These are phyloP conservation scores for Cetradonia linearis DNA, from an alignment of 495 filamentous ascomycete species.

Conservation along the genomic window DNA sequence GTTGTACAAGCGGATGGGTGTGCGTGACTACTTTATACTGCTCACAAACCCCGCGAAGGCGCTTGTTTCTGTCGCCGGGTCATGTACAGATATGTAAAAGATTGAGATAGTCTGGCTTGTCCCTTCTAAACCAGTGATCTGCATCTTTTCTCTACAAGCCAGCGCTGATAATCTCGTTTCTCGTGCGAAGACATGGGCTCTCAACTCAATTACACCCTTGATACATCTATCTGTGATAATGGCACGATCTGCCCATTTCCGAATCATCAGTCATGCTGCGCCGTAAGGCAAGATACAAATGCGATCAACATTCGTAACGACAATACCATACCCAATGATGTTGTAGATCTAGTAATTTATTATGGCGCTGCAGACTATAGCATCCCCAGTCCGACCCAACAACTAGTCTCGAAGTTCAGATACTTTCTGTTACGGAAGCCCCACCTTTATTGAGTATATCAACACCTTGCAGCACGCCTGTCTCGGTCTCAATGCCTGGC, in stretches of 20 bases:
- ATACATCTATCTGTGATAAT: background rate
- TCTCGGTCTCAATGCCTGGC: too few species aligned
- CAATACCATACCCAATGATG: background rate
- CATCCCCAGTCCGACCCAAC: background rate
- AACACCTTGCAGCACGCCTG: too few species aligned
- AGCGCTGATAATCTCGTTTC: too few species aligned
- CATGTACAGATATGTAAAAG: conserved; percentile 2
- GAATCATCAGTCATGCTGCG: background rate
- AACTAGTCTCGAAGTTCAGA: too few species aligned
- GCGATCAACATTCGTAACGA: background rate
- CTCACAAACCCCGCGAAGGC: background rate
- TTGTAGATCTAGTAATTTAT: background rate
- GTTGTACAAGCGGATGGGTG: background rate
- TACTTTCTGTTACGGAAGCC: too few species aligned
- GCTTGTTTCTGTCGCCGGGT: background rate
- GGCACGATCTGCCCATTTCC: background rate
- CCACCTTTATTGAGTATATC: too few species aligned
- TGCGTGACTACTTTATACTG: conserved; percentile 1
- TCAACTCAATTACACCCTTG: background rate
- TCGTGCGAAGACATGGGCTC: background rate
- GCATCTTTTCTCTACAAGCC: background rate
- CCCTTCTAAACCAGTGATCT: background rate
- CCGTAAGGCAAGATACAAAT: background rate
- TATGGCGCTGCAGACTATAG: background rate
- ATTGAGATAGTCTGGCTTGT: conserved; percentile 3